Conservation (phyloP, 257 asterid species). For the Ligustrum vulgare region DNA sequence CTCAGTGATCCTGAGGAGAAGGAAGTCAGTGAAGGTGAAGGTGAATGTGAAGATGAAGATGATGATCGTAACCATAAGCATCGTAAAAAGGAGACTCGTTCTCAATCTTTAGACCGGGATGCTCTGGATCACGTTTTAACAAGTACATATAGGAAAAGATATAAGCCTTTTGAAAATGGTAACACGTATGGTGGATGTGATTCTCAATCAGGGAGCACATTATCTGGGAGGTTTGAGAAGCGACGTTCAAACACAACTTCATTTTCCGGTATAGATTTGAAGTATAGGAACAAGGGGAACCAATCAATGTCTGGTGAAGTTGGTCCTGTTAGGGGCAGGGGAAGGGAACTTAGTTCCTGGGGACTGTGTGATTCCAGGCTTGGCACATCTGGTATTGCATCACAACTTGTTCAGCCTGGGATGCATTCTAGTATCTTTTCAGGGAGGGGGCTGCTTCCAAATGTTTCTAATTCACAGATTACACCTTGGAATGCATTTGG, state of each 20-base stretch:
- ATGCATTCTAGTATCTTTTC: conserved; percentile 63
- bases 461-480: conserved; percentile 50
- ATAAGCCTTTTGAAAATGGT: conserved; percentile 85
- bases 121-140: conserved; percentile 56
- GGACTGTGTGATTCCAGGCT: conserved; percentile 71
- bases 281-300: conserved; percentile 58
- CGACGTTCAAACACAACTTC: conserved; percentile 51
- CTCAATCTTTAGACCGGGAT: conserved; percentile 70
- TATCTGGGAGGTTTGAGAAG: conserved; percentile 59
- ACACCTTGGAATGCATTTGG: conserved; percentile 82
- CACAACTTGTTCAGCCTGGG: conserved; percentile 73
- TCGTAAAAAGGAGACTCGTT: conserved; percentile 69
- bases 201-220: conserved; percentile 51
- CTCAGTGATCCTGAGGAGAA: conserved; percentile 79
- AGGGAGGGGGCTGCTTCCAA: conserved; percentile 72
- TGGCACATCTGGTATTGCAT: conserved; percentile 63
- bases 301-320: conserved; percentile 53
- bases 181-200: conserved; percentile 58
- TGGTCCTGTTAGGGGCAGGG: conserved; percentile 68
- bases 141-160: conserved; percentile 69
- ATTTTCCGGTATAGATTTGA: conserved; percentile 59
- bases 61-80: conserved; percentile 99
- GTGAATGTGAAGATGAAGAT: conserved; percentile 68
- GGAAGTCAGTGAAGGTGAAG: conserved; percentile 91
- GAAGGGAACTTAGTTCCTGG: conserved; percentile 70